phyloP scores from a whole-genome alignment of 352 stramenopile genomes.

The Aphanomyces euteiches region DNA sequence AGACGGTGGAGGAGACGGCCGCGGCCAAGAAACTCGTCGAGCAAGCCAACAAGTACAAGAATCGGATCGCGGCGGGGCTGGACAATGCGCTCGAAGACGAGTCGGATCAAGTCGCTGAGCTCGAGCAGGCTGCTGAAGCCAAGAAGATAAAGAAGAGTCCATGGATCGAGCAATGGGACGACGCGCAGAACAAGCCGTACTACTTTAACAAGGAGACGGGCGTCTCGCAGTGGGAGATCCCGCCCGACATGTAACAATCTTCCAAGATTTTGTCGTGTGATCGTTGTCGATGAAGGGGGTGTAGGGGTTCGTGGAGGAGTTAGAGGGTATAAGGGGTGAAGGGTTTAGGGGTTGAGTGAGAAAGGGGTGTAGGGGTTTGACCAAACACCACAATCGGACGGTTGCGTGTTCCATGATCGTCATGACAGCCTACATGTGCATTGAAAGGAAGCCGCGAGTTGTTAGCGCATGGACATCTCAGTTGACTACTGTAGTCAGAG shows the following conservation, averaged over 20 bases:
- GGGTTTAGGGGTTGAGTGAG: too few relatives aligned
- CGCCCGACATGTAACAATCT: constrained; percentile 47
- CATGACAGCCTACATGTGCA: too few relatives aligned
- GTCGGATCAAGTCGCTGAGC: constrained; percentile 46
- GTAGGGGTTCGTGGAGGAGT: too few relatives aligned
- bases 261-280: too few relatives aligned
- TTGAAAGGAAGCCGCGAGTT: too few relatives aligned
- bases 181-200: constrained; percentile 65
- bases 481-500: too few relatives aligned
- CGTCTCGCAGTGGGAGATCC: constrained; percentile 77
- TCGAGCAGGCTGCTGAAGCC: constrained; percentile 40
- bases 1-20: constrained; percentile 55
- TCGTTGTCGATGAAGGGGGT: too few relatives aligned
- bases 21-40: constrained; percentile 53
- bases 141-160: constrained; percentile 32
- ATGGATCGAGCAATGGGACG: constrained; percentile 83
- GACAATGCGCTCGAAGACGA: constrained; percentile 70
- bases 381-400: too few relatives aligned
- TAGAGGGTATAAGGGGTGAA: too few relatives aligned
- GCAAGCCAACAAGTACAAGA: constrained; percentile 67
- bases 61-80: constrained; percentile 62
- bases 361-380: too few relatives aligned
- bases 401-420: too few relatives aligned
- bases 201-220: constrained; percentile 87
- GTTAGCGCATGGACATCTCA: too few relatives aligned